Evolutionary conservation across 2,329 filamentous ascomycete species (phyloP).

Genomic region (Ciborinia camelliae): DNA sequence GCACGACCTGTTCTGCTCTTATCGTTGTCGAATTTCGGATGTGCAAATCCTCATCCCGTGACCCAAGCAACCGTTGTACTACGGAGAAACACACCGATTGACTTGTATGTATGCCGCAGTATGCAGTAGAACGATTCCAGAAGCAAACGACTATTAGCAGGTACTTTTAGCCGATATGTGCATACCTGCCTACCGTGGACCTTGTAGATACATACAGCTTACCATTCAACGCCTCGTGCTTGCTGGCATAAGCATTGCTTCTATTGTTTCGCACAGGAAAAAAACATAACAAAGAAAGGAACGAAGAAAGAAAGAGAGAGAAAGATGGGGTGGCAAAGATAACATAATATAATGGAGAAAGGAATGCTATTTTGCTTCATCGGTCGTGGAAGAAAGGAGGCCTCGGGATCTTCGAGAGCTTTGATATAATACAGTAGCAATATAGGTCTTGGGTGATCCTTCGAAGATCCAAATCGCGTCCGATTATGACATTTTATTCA

Average conservation of each 20-base stretch:
- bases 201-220: not conserved
- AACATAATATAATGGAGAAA: not conserved
- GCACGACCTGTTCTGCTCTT: not conserved
- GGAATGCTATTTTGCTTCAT: not conserved
- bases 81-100: not conserved
- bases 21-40: slow-evolving; percentile 1
- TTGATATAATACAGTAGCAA: not conserved
- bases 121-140: slow-evolving; percentile 1
- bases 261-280: not conserved
- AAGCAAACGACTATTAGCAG: not conserved
- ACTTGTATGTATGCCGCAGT: not conserved
- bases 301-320: not conserved
- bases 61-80: not conserved
- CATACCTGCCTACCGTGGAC: no score
- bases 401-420: no score
- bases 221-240: not conserved
- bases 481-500: not conserved
- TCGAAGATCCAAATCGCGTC: not conserved
- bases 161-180: not conserved
- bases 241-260: not conserved
- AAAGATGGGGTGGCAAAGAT: not conserved
- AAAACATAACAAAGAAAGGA: not conserved
- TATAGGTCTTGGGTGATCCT: not conserved
- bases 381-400: not conserved
- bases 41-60: not conserved